phyloP scores from a whole-genome alignment of 139 green algal species.

The Deuterostichococcus epilithicus region DNA sequence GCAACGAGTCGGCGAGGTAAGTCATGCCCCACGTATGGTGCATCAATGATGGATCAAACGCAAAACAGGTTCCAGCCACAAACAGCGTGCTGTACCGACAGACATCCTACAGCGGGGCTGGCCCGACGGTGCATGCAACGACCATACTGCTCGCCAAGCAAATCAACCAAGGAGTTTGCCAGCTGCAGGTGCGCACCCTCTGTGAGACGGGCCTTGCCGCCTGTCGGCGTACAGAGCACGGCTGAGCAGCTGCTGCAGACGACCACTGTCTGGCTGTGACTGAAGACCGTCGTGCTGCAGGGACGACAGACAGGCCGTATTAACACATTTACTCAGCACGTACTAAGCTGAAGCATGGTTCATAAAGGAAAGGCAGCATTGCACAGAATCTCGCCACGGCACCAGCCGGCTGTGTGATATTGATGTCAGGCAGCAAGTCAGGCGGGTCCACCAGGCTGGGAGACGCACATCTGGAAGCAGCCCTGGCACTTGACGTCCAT shows the following conservation, averaged over 20 bases:
- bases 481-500: slow-evolving; percentile 98
- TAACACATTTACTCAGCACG: background rate
- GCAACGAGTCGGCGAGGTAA: background rate
- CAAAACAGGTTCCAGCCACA: no score
- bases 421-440: no score
- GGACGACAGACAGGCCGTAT: background rate
- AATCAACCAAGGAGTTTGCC: background rate
- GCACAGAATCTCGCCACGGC: background rate
- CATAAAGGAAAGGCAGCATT: slow-evolving; percentile 6
- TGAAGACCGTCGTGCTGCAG: slow-evolving; percentile 98
- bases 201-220: slow-evolving; percentile 87
- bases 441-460: background rate
- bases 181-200: slow-evolving; percentile 68
- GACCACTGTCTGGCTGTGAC: slow-evolving; percentile 94
- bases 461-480: slow-evolving; percentile 87
- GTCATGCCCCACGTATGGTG: background rate
- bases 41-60: no score
- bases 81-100: no score
- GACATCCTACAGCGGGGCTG: no score
- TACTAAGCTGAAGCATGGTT: background rate
- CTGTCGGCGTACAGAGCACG: slow-evolving; percentile 95
- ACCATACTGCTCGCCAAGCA: background rate
- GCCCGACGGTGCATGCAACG: background rate
- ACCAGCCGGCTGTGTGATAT: background rate
- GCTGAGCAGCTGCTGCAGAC: slow-evolving; percentile 93